Base-by-base conservation (phyloP, 768 basidiomycete genomes). In the Clathrus columnatus region DNA sequence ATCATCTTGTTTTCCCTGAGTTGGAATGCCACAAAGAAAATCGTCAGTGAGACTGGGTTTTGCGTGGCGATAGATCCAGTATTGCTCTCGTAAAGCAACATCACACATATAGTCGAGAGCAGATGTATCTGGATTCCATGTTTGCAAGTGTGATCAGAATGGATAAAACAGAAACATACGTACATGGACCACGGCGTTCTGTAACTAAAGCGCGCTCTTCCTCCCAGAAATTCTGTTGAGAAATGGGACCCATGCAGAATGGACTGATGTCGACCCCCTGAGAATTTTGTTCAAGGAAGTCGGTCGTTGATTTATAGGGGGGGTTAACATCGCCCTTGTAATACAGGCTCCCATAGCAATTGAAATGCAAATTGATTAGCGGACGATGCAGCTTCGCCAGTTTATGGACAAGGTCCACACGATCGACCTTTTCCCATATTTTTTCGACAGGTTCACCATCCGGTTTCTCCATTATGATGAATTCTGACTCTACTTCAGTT, bases 331-430 rank as follows among this genome's bases (percentile, higher is more conserved):
- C 69, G 23, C 66, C 59, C 55, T 65, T 69, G 62, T 65, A 72
- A 56, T 70, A 71, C 42, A 72, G 57, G 50, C 69, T 71, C 28
- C 69, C 70, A n/a, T 67, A 63, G 20, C 62, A 64, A 16, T 68
- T 61, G 55, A 72, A 71, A n/a, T 29, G 50, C 32, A 58, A 41
- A 11, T 21, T 47, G 36, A 56, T 27, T 26, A 70, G 60, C 21
- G 47, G 54, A 30, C 53, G 55, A 51, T 67, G 65, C 5, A 69
- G 56, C 16, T 59, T 57, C 29, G 67, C 43, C 30, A 67, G 46
- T 20, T 54, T 53, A 17, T 58, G 56, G 6, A 68, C 51, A 41
- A 67, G 17, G 2, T 56, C 44, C 43, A 56, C 18, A 2, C 28
- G 59, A 11, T 56, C 21, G 42, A 24, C 36, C 44, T 48, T 30